A percentile compares a stretch with the other conserved stretches of the same genome.
Conservation (phyloP, 1,139 yeast species). For the Casaregolazyma suthepensis region DNA sequence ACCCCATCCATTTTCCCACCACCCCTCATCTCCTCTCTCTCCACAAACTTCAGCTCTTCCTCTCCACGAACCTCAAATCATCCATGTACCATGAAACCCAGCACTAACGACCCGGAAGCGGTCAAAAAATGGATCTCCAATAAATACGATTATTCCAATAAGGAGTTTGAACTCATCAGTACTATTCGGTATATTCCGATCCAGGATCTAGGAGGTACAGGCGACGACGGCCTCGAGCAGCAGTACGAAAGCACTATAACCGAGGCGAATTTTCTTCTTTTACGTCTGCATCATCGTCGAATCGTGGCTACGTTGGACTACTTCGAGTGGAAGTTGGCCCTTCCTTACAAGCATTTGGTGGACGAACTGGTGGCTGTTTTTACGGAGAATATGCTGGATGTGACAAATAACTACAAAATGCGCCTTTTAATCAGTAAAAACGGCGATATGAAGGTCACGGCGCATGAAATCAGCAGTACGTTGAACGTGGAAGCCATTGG, state of each 20-base stretch:
- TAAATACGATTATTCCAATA: not conserved
- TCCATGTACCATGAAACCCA: not conserved
- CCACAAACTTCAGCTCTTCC: no score
- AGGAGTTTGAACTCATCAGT: constrained; percentile 10
- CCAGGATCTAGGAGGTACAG: not conserved
- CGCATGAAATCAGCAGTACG: constrained; percentile 36
- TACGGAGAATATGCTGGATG: constrained; percentile 22
- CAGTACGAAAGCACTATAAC: not conserved
- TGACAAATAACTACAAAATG: constrained; percentile 47
- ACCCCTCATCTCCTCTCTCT: not conserved
- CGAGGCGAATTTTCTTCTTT: constrained; percentile 41
- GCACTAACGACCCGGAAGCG: not conserved
- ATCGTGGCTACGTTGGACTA: constrained; percentile 47
- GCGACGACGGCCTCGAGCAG: not conserved
- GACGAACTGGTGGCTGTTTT: constrained; percentile 43
- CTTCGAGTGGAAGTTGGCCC: constrained; percentile 46
- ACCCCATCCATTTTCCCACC: not conserved
- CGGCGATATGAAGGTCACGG: constrained; percentile 51
- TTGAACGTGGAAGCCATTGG: not conserved
- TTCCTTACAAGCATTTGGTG: constrained; percentile 42
- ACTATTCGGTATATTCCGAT: constrained; percentile 1
- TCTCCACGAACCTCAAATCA: not conserved
- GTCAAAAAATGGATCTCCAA: not conserved
- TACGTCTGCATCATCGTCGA: constrained; percentile 59
- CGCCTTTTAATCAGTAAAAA: constrained; percentile 46